Evolutionary conservation across 345 rosid genomes (phyloP).

Genomic region (Gynandropsis gynandra): DNA sequence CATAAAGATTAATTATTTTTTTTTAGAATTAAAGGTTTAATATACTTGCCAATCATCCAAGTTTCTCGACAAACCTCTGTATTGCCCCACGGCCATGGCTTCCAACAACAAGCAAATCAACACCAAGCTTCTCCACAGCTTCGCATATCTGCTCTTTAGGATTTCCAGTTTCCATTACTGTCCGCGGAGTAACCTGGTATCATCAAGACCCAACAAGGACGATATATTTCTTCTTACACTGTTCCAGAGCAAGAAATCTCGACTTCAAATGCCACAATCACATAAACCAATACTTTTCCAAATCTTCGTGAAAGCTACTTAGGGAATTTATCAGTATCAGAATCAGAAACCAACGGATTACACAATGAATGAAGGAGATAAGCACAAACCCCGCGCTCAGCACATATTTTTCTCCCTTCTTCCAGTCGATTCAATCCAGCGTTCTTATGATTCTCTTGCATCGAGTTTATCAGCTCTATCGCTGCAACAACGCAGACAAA

Average conservation of each 20-base stretch:
- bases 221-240: too few relatives aligned
- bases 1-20: slow-evolving; percentile 2
- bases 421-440: slow-evolving; percentile 28
- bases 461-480: slow-evolving; percentile 36
- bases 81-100: slow-evolving; percentile 29
- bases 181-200: slow-evolving; percentile 44
- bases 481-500: slow-evolving; percentile 28
- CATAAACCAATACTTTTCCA: too few relatives aligned
- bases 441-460: slow-evolving; percentile 49
- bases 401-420: slow-evolving; percentile 42
- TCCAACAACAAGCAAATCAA: slow-evolving; percentile 46
- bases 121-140: slow-evolving; percentile 45
- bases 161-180: slow-evolving; percentile 46
- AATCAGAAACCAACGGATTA: not conserved
- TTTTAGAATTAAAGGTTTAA: not conserved
- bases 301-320: too few relatives aligned
- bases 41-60: too few relatives aligned
- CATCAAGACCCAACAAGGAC: slow-evolving; percentile 1
- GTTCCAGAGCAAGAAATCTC: not conserved
- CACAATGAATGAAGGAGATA: not conserved
- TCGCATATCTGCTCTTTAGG: slow-evolving; percentile 52
- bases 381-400: slow-evolving; percentile 41
- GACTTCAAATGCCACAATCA: not conserved
- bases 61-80: slow-evolving; percentile 33
- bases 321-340: not conserved